These are phyloP conservation scores for Fusarium bactridioides DNA, from an alignment of 2,329 filamentous ascomycete genomes.

Conservation along the genomic window DNA sequence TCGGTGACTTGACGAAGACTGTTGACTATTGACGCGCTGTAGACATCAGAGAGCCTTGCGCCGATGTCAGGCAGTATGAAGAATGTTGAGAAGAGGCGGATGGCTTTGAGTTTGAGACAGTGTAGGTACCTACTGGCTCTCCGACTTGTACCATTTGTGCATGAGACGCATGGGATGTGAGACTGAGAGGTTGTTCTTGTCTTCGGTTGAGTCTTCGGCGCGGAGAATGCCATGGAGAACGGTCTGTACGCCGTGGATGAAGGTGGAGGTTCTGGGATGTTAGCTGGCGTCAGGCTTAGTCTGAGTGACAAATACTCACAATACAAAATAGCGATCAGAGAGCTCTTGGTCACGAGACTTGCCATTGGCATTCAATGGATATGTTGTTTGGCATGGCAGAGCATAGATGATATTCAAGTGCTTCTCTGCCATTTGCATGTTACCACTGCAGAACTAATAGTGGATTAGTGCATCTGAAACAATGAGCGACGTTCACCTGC, in stretches of 20 bases:
- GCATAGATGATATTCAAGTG: constrained; percentile 2
- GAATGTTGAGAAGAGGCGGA: constrained; percentile 13
- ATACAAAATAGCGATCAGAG: not conserved
- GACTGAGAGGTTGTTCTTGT: rapidly evolving
- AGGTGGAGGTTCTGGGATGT: not conserved
- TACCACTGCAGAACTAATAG: not conserved
- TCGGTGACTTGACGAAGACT: not conserved
- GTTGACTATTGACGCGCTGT: not conserved
- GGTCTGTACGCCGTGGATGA: not conserved
- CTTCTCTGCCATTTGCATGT: not conserved
- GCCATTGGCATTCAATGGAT: rapidly evolving
- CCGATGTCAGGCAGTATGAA: not conserved
- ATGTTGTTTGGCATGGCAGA: not conserved
- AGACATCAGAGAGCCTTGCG: not conserved
- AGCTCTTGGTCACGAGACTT: constrained; percentile 9
- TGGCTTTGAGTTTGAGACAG: not conserved
- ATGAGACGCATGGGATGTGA: not conserved
- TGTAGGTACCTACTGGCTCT: not conserved
- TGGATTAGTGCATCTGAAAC: rapidly evolving
- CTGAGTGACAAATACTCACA: not conserved
- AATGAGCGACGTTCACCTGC: rapidly evolving
- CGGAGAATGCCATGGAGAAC: not conserved
- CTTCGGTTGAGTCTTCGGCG: rapidly evolving
- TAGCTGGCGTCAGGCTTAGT: rapidly evolving
- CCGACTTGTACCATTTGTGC: not conserved